Evolutionary conservation across 208 protist species (phyloP).

Genomic region (Sergeia podlipaevii): DNA sequence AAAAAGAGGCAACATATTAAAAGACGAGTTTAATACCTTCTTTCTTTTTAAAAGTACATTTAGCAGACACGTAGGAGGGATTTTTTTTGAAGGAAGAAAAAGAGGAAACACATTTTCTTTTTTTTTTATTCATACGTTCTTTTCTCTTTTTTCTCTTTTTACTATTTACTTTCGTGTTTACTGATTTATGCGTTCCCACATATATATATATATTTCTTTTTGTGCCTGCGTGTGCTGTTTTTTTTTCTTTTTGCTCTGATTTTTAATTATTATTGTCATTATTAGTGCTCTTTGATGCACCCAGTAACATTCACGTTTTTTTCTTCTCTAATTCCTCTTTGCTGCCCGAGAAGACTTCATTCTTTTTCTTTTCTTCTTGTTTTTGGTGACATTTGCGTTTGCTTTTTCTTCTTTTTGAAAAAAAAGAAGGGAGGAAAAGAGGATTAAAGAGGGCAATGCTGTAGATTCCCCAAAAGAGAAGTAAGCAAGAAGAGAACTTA

Average conservation of each 20-base stretch:
- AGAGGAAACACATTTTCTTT: too few species aligned
- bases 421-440: slow-evolving; percentile 7
- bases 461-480: slow-evolving; percentile 4
- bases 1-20: too few species aligned
- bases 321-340: background rate
- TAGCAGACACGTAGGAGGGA: too few species aligned
- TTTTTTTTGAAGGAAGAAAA: too few species aligned
- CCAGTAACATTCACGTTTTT: background rate
- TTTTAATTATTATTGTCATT: background rate
- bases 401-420: slow-evolving; percentile 10
- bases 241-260: slow-evolving; percentile 8
- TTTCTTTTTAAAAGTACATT: too few species aligned
- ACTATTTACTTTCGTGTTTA: background rate
- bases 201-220: slow-evolving; percentile 1
- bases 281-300: background rate
- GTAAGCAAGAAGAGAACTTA: too few species aligned
- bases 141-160: slow-evolving; percentile 11
- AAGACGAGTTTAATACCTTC: too few species aligned
- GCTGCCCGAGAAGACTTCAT: background rate
- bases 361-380: slow-evolving; percentile 8
- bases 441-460: slow-evolving; percentile 1
- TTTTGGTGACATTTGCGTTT: background rate
- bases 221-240: slow-evolving; percentile 5
- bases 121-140: slow-evolving; percentile 18
- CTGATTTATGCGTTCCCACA: background rate